Evolutionary conservation across 148 eudicot species (phyloP).

Genomic region (Rhododendron kiyosumense): DNA sequence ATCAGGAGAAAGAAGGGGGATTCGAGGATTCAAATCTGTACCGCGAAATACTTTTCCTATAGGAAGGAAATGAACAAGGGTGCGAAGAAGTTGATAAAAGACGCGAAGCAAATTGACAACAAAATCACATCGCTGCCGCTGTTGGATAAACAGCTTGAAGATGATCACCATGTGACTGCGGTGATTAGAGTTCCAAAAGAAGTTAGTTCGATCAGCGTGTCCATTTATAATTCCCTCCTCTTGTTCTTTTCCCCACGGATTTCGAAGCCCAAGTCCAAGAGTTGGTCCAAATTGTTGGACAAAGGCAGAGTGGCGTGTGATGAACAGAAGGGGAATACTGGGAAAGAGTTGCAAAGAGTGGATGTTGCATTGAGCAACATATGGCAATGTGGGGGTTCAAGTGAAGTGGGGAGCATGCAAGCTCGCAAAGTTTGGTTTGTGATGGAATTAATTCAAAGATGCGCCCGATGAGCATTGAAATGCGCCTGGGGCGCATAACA

Average conservation of each 20-base stretch:
- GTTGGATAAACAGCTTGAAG: not conserved
- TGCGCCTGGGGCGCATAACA: too few species aligned
- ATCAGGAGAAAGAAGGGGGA: conserved; percentile 9
- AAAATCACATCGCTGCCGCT: conserved; percentile 7
- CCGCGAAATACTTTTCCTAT: not conserved
- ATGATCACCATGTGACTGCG: conserved; percentile 10
- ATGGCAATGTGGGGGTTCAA: not conserved
- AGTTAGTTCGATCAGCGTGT: conserved; percentile 13
- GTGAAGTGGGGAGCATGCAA: not conserved
- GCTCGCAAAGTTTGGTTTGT: too few species aligned
- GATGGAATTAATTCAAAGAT: too few species aligned
- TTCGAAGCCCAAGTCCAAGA: conserved; percentile 11
- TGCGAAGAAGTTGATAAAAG: conserved; percentile 22
- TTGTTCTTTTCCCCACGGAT: conserved; percentile 31
- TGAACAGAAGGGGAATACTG: conserved; percentile 1
- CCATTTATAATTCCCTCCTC: conserved; percentile 24
- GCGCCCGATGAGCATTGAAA: too few species aligned
- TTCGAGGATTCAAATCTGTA: not conserved
- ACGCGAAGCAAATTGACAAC: conserved; percentile 26
- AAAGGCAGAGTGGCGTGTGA: conserved; percentile 11
- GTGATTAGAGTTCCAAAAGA: conserved; percentile 23
- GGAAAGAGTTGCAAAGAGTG: conserved; percentile 14
- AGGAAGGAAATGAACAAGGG: conserved; percentile 35
- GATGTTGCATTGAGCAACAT: conserved; percentile 10
- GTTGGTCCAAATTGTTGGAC: conserved; percentile 31